These are phyloP conservation scores for Castanopsis chinensis DNA, from an alignment of 306 rosid genomes.

Conservation along the genomic window DNA sequence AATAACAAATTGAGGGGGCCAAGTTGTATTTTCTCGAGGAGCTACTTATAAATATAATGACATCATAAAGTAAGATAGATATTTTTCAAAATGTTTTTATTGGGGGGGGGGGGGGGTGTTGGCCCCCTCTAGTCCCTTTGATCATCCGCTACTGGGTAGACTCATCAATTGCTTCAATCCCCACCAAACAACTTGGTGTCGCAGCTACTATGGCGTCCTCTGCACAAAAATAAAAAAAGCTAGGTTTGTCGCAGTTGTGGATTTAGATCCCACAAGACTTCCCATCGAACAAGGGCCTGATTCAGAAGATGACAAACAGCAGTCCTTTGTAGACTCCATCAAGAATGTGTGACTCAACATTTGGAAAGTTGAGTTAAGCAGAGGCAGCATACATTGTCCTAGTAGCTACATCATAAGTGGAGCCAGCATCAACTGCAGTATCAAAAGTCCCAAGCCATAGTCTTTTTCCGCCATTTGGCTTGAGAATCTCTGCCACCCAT, in stretches of 20 bases:
- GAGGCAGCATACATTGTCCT: constrained; percentile 73
- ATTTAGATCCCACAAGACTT: constrained; percentile 41
- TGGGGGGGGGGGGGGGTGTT: too few relatives aligned
- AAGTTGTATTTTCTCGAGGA: too few relatives aligned
- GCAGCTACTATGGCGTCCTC: too few relatives aligned
- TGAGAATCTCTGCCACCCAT: constrained; percentile 93
- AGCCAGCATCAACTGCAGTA: constrained; percentile 61
- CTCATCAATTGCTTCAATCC: too few relatives aligned
- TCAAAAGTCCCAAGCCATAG: constrained; percentile 89
- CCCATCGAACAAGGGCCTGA: constrained; percentile 40
- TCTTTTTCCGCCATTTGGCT: constrained; percentile 67
- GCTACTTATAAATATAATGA: too few relatives aligned
- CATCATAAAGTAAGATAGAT: too few relatives aligned
- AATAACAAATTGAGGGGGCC: too few relatives aligned
- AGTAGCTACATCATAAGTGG: constrained; percentile 83
- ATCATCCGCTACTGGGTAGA: too few relatives aligned
- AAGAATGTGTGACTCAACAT: background rate
- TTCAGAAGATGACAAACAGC: constrained; percentile 20
- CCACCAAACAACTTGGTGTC: too few relatives aligned
- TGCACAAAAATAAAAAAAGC: constrained; percentile 56
- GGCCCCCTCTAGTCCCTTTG: too few relatives aligned
- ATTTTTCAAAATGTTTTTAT: too few relatives aligned
- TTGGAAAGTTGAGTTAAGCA: constrained; percentile 82
- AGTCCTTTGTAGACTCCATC: background rate
- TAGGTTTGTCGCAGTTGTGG: constrained; percentile 38